Evolutionary conservation across 169 alveolate genomes (phyloP), one percentile per base, ranked within the genome.

Genomic region (Eimeria falciformis): DNA sequence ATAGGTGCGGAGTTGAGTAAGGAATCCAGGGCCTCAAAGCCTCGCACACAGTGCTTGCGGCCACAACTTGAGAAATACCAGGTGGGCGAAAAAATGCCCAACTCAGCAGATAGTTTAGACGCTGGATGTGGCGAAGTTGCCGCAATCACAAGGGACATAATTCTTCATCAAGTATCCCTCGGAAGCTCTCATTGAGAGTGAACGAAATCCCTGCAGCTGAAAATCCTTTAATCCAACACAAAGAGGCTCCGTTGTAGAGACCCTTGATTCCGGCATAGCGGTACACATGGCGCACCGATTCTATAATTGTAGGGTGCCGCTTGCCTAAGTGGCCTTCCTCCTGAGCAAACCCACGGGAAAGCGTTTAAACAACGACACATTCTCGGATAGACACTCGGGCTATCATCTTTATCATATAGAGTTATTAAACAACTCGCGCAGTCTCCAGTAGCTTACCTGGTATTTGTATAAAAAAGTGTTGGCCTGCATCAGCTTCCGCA

Each of bases 401-500:
- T 17, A 62, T n/a, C n/a, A n/a, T n/a, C n/a, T n/a, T n/a, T n/a
- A n/a, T n/a, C n/a, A n/a, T n/a, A n/a, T n/a, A n/a, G n/a, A n/a
- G n/a, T n/a, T n/a, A n/a, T n/a, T n/a, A n/a, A n/a, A n/a, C n/a
- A n/a, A n/a, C n/a, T n/a, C n/a, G 27, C 12, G 7, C 7, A 5
- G 73, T 5, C 5, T 5, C 33, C 11, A 62, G n/a, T 25, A n/a
- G 58, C 71, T 46, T 18, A 82, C 90, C 2, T 53, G 56, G 62
- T 37, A 58, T 4, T 27, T 40, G 40, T 82, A 53, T 14, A 84
- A 68, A 37, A 84, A 84, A 27, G 91, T 23, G 25, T 25, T 27
- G 3, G 91, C 27, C 82, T 84, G 91, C 79, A 84, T 65, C 62
- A 27, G 37, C 69, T 84, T 84, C 82, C 91, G 78, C 27, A 84